Percentiles rank a stretch among this genome's conserved stretches.
phyloP scores from a whole-genome alignment of 768 basidiomycete species.

The Suillus discolor region DNA sequence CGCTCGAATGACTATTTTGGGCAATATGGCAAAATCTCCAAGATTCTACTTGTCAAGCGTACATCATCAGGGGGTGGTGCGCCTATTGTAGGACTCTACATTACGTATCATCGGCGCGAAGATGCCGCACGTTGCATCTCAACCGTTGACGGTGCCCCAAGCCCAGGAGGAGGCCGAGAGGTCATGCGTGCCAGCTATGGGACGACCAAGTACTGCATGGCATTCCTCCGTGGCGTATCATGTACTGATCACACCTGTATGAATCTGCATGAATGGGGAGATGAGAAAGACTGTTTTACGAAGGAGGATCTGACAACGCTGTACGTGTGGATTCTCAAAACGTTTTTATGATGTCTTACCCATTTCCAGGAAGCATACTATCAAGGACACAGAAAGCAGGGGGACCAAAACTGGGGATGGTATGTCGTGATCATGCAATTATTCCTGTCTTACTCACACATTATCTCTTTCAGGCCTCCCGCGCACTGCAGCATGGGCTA shows the following conservation, averaged over 20 bases:
- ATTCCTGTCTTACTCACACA: constrained; percentile 21
- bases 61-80: constrained; percentile 71
- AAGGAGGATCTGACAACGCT: constrained; percentile 94
- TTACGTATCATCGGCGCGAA: constrained; percentile 92
- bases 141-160: constrained; percentile 89
- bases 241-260: constrained; percentile 92
- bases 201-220: constrained; percentile 97
- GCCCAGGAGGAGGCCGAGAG: constrained; percentile 88
- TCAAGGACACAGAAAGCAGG: constrained; percentile 84
- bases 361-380: constrained; percentile 78
- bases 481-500: constrained; percentile 66
- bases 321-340: constrained; percentile 46
- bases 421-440: constrained; percentile 14
- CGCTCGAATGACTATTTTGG: constrained; percentile 97
- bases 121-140: constrained; percentile 93
- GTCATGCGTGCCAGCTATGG: constrained; percentile 94
- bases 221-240: constrained; percentile 81
- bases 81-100: constrained; percentile 90
- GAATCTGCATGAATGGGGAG: constrained; percentile 97
- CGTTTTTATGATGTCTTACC: constrained; percentile 9
- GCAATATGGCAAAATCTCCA: constrained; percentile 97
- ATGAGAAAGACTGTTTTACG: constrained; percentile 96
- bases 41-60: constrained; percentile 92
- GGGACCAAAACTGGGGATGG: constrained; percentile 65
- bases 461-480: constrained; percentile 50